Base-by-base conservation (phyloP, 257 asterid species). In the Penstemon eatonii region DNA sequence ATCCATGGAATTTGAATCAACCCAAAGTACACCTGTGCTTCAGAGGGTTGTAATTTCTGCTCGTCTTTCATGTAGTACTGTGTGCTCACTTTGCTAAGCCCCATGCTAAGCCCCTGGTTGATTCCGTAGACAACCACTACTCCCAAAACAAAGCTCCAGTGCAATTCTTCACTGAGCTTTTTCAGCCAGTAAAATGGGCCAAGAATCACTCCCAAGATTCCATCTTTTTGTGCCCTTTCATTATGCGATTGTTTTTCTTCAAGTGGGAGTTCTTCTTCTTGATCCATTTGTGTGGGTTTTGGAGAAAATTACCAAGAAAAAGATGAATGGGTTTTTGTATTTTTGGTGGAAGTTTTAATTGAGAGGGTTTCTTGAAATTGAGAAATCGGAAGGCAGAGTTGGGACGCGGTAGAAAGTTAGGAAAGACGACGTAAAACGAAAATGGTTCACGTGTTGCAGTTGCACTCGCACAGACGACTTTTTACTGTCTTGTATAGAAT, bases 61-160 rank as follows among this genome's bases (percentile, higher is more conserved):
- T 81, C 94, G 80, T 87, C 96, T 77, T 92, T 92, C 96, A 92
- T 84, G 75, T 92, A 89, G 54, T 92, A 89, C 73, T 92, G 96
- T 3, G 91, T 89, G 49, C 90, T 82, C 9, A 92, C 75, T 37
- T 82, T 79, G 69, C 78, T 82, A 76, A 92, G 71, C 73, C 87
- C 90, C 71, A 89, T 81, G 56, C 89, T 85, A 53, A 92, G 56
- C 71, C 98, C 98, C 74, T 92, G 98, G 71, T 89, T 89, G 72
- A 89, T 79, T 13, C 96, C 98, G 78, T 92, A 92, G 64, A 89
- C 91, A 45, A 87, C 77, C 71, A 89, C 88, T 8, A 92, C 98
- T 43, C 96, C 92, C 75, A 79, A 83, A 4, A 89, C 95, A 67
- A 92, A 89, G 78, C 89, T 89, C 98, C 96, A 92, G 68, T 87